Evolutionary conservation across 371 early-diverging fungal genomes (phyloP).

Genomic region (Haplosporangium sp.): DNA sequence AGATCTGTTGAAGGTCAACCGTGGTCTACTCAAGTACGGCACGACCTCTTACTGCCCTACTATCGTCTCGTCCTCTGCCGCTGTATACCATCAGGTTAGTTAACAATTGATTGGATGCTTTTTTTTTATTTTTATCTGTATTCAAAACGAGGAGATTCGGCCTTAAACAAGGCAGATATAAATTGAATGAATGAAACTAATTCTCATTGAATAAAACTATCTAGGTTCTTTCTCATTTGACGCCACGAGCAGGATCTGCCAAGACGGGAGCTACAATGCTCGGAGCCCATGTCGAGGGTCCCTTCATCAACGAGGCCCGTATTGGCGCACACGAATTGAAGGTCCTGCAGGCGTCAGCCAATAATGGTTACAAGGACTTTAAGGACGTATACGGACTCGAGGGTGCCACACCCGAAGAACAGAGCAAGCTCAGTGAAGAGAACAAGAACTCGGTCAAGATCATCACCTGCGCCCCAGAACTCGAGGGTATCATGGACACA

Average conservation of each 20-base stretch:
- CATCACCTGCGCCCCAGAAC: constrained; percentile 87
- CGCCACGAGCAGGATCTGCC: constrained; percentile 75
- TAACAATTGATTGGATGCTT: neutral
- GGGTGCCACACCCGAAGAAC: constrained; percentile 52
- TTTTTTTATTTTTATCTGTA: neutral
- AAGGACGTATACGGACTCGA: constrained; percentile 77
- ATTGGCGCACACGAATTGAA: constrained; percentile 84
- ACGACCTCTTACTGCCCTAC: constrained; percentile 90
- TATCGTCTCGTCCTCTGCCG: constrained; percentile 79
- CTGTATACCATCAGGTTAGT: constrained; percentile 79
- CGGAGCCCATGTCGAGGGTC: constrained; percentile 89
- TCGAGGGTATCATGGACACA: constrained; percentile 77
- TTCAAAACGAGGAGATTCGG: neutral
- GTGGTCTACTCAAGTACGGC: constrained; percentile 81
- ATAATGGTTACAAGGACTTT: constrained; percentile 76
- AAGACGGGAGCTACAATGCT: constrained; percentile 82
- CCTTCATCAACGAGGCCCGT: constrained; percentile 80
- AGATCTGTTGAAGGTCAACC: constrained; percentile 74
- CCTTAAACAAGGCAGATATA: neutral
- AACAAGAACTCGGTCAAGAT: constrained; percentile 68
- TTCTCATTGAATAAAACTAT: neutral
- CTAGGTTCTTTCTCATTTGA: constrained; percentile 76
- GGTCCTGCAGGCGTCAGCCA: constrained; percentile 71
- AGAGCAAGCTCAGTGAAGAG: constrained; percentile 59
- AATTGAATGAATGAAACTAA: neutral